These are phyloP conservation scores for Crucibulum parvulum DNA, from an alignment of 1,284 basidiomycete genomes.

Conservation along the genomic window DNA sequence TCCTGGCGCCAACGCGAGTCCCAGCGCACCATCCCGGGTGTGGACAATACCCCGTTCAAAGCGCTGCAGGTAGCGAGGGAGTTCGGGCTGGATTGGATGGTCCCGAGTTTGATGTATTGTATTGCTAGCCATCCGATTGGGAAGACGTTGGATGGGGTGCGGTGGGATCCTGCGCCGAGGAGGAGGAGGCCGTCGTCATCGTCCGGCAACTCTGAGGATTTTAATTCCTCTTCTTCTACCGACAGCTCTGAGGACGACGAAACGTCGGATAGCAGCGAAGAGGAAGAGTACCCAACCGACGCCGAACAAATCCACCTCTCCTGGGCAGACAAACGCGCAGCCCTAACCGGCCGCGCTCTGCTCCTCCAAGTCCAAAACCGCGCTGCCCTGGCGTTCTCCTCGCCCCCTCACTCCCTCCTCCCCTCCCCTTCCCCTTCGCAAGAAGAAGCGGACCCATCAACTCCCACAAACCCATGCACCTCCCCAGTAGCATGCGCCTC, in stretches of 20 bases:
- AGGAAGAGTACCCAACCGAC: not conserved
- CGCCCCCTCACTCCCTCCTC: not conserved
- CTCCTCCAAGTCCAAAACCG: constrained; percentile 26
- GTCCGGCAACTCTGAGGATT: too few relatives aligned
- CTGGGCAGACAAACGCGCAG: constrained; percentile 23
- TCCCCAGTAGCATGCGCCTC: constrained; percentile 9
- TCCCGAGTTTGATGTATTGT: constrained; percentile 40
- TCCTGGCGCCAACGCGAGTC: constrained; percentile 36
- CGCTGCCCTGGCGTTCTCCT: constrained; percentile 17
- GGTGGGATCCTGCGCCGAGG: constrained; percentile 14
- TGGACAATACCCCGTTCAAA: constrained; percentile 42
- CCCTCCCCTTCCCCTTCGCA: constrained; percentile 3
- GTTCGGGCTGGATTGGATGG: constrained; percentile 35
- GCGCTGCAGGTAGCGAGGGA: constrained; percentile 34
- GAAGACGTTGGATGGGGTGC: constrained; percentile 34
- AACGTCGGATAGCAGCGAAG: not conserved
- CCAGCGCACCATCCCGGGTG: constrained; percentile 31
- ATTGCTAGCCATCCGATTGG: constrained; percentile 38
- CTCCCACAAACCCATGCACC: too few relatives aligned
- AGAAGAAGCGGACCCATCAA: not conserved
- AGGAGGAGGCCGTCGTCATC: too few relatives aligned
- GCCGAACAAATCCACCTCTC: constrained; percentile 10
- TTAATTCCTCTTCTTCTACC: not conserved
- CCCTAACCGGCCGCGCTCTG: constrained; percentile 28
- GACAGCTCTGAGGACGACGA: constrained; percentile 3